These are phyloP conservation scores for Pichia sp. DNA, from an alignment of 1,139 yeast genomes.

Conservation along the genomic window DNA sequence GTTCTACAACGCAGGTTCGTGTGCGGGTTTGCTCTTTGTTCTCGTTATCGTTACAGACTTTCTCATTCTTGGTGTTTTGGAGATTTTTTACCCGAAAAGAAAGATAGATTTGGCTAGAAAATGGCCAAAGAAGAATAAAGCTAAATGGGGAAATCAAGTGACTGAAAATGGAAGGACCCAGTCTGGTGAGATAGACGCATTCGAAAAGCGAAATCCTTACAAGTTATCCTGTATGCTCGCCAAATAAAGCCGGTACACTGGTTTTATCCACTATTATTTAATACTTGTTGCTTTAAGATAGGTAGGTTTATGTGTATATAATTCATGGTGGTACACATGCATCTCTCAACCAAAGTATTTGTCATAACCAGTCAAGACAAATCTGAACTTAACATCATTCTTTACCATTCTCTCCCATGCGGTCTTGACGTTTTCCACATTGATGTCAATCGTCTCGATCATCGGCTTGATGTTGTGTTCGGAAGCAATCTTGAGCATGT, in stretches of 20 bases:
- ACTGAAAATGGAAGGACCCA: too few relatives aligned
- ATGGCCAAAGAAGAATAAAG: constrained; percentile 59
- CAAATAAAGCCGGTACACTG: too few relatives aligned
- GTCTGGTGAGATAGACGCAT: too few relatives aligned
- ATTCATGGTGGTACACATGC: too few relatives aligned
- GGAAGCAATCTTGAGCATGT: constrained; percentile 48
- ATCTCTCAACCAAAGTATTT: constrained; percentile 12
- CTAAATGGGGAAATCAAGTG: too few relatives aligned
- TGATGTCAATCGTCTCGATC: constrained; percentile 49
- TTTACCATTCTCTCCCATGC: constrained; percentile 43
- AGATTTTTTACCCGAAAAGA: constrained; percentile 61
- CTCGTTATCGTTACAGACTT: constrained; percentile 76
- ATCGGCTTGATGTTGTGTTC: constrained; percentile 46
- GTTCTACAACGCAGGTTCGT: constrained; percentile 68
- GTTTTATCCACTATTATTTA: too few relatives aligned
- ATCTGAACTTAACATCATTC: constrained; percentile 60
- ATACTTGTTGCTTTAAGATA: too few relatives aligned
- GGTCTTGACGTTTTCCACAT: constrained; percentile 39
- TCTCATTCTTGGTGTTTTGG: constrained; percentile 54
- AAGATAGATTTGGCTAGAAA: constrained; percentile 66
- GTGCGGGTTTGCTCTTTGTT: constrained; percentile 81
- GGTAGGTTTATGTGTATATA: too few relatives aligned
- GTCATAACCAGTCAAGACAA: constrained; percentile 54
- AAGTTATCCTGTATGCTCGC: too few relatives aligned
- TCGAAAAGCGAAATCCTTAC: too few relatives aligned